These are phyloP conservation scores for Tetrapisispora arboricola DNA, from an alignment of 805 yeast species.

Conservation along the genomic window DNA sequence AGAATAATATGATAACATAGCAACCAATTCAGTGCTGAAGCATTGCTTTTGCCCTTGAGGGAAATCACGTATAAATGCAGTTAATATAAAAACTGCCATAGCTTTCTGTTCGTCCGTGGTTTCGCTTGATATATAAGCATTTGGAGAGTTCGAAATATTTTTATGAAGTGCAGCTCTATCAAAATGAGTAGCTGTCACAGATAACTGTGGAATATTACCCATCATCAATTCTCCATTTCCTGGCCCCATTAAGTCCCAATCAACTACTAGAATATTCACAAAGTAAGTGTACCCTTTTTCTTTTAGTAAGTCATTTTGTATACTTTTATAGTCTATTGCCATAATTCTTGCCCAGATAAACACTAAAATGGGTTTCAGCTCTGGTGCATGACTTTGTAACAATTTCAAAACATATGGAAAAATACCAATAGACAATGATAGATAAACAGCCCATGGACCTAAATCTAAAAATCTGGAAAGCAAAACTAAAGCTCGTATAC, in stretches of 20 bases:
- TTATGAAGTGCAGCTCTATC: not conserved
- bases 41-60: conserved; percentile 72
- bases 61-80: conserved; percentile 75
- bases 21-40: conserved; percentile 60
- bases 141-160: not conserved
- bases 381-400: conserved; percentile 90
- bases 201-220: conserved; percentile 13
- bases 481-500: conserved; percentile 77
- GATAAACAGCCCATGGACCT: conserved; percentile 96
- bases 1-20: conserved; percentile 54
- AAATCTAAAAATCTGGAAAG: conserved; percentile 79
- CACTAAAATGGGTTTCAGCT: conserved; percentile 83
- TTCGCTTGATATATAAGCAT: conserved; percentile 17
- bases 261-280: conserved; percentile 59
- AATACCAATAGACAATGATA: conserved; percentile 87
- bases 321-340: conserved; percentile 85
- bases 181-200: conserved; percentile 13
- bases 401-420: conserved; percentile 89
- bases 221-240: conserved; percentile 12
- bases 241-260: conserved; percentile 10
- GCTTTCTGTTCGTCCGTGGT: conserved; percentile 80
- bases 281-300: conserved; percentile 88
- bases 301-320: conserved; percentile 85
- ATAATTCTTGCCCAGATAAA: conserved; percentile 97
- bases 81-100: conserved; percentile 84